A percentile compares a stretch with the other conserved stretches of the same genome.
These are phyloP conservation scores for Crassisporium funariophilum DNA, from an alignment of 768 basidiomycete species.

Conservation along the genomic window DNA sequence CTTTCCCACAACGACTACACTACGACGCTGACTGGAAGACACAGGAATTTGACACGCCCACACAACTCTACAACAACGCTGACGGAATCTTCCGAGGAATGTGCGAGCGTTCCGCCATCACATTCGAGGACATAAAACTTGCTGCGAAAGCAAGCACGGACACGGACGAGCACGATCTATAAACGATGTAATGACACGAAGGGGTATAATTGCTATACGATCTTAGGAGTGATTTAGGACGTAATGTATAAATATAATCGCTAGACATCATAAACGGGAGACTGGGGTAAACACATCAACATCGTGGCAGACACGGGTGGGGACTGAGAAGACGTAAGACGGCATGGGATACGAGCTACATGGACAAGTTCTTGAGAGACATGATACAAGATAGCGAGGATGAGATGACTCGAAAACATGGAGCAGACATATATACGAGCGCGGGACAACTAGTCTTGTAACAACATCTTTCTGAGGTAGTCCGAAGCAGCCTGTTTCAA, in stretches of 20 bases:
- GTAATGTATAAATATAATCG: too few species aligned
- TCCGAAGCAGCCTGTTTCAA: constrained; percentile 70
- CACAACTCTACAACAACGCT: constrained; percentile 54
- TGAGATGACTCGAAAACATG: not conserved
- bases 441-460: constrained; percentile 42
- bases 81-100: constrained; percentile 81
- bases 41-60: constrained; percentile 83
- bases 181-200: not conserved
- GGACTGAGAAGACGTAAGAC: too few species aligned
- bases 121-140: constrained; percentile 64
- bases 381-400: not conserved
- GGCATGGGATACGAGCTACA: too few species aligned
- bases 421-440: constrained; percentile 6
- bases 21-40: not conserved
- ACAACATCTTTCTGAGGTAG: constrained; percentile 69
- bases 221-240: too few species aligned
- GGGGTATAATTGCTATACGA: not conserved
- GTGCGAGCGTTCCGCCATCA: constrained; percentile 83
- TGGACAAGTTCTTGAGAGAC: too few species aligned
- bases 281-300: too few species aligned
- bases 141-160: constrained; percentile 30
- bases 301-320: too few species aligned
- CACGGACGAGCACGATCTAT: not conserved
- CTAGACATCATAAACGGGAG: too few species aligned
- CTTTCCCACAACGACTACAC: not conserved